These are phyloP conservation scores for Dioszegia hungarica DNA, from an alignment of 768 basidiomycete species.

Conservation along the genomic window DNA sequence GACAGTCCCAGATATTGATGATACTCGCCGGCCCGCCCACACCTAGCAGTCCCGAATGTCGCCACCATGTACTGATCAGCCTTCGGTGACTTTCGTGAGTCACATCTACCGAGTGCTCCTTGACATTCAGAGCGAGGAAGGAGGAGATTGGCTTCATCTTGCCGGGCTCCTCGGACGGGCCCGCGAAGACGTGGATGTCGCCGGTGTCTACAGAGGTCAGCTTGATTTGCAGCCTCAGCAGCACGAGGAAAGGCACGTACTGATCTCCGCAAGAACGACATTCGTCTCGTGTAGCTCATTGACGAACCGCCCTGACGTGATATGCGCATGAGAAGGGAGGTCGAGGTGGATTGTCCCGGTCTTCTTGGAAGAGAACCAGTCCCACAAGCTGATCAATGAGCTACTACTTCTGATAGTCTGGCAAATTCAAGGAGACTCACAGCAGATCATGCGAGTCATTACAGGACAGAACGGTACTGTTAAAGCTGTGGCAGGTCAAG, in stretches of 20 bases:
- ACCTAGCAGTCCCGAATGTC: slow-evolving; percentile 27
- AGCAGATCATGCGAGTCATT: slow-evolving; percentile 21
- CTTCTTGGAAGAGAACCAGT: slow-evolving; percentile 28
- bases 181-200: slow-evolving; percentile 35
- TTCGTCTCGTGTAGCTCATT: slow-evolving; percentile 38
- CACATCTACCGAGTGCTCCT: neutral
- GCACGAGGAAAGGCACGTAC: slow-evolving; percentile 10
- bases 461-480: slow-evolving; percentile 22
- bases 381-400: slow-evolving; percentile 26
- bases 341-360: slow-evolving; percentile 21
- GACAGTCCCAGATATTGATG: slow-evolving; percentile 42
- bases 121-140: slow-evolving; percentile 30
- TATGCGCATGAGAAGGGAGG: slow-evolving; percentile 10
- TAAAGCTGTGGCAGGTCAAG: slow-evolving; percentile 31
- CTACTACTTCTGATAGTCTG: too few species aligned
- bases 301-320: slow-evolving; percentile 32
- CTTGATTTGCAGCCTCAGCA: neutral
- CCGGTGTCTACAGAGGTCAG: slow-evolving; percentile 28
- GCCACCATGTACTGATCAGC: slow-evolving; percentile 31
- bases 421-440: slow-evolving; percentile 4
- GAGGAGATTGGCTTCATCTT: slow-evolving; percentile 26
- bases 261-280: slow-evolving; percentile 35
- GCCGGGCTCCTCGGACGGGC: slow-evolving; percentile 17
- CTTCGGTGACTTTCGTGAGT: neutral
- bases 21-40: slow-evolving; percentile 26